Evolutionary conservation across 306 rosid species (phyloP), one percentile per base, ranked within the genome.

Genomic region (Medicago lupulina): DNA sequence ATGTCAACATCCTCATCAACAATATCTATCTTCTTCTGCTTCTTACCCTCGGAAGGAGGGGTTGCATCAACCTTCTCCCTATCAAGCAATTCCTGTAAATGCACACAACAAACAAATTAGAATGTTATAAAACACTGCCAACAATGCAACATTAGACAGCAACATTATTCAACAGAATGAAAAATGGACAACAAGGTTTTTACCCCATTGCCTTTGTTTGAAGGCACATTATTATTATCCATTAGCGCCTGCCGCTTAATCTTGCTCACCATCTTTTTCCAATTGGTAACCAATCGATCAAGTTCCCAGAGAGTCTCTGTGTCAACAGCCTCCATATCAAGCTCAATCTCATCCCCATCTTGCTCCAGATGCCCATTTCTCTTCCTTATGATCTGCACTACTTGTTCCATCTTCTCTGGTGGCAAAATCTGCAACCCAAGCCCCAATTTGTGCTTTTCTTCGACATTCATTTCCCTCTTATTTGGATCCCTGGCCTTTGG

Each of bases 281-380:
- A 96, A 86, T 96, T 92, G 4, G 99, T 89, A 4, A 96, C 99
- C 36, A 96, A 86, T 2, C 97, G 83, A 80, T 96, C 99, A 9
- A 96, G 98, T 79, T 96, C 99, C 99, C 99, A 96, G 17, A 96
- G 97, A 36, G 99, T 96, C 78, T 96, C 99, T 0, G 86, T 92
- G 62, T 96, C 98, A 2, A 90, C 92, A 3, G 98, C 97, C 79
- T 96, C 99, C 47, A 96, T 92, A 59, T 96, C 99, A 7, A 96
- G 93, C 89, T 96, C 99, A 47, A 96, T 96, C 82, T 96, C 99
- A 81, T 96, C 99, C 18, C 96, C 99, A 38, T 96, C 99, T 78
- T 96, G 99, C 87, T 83, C 93, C 85, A 96, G 79, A 83, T 92
- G 89, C 58, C 98, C 99, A 51, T 92, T 92, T 44, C 99, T 90